Evolutionary conservation across 345 rosid species (phyloP), one percentile per base, ranked within the genome.

Genomic region (Ricinus communis): DNA sequence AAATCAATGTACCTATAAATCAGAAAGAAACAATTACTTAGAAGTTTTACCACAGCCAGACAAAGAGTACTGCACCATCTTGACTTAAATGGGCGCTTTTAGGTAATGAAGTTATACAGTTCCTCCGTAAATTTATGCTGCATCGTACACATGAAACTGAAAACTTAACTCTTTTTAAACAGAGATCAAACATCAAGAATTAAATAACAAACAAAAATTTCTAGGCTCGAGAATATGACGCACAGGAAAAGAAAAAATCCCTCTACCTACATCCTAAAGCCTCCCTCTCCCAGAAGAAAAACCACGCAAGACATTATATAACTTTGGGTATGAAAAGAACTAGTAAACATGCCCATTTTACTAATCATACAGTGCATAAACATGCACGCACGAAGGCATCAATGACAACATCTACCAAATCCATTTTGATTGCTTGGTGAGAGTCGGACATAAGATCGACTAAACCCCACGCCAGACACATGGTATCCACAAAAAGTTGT

Each of bases 61-160:
- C 28, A 21, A 41, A 13, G 30, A 19, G 19, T n/a, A n/a, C n/a
- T n/a, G n/a, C n/a, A n/a, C n/a, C n/a, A 40, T 41, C 30, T 22
- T 61, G 28, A 31, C 24, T 33, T 60, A 7, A 10, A 9, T 7
- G 46, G 28, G 46, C 25, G 65, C 19, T 43, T 4, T 33, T 22
- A 6, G 24, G 2, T 14, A 6, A 28, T 49, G 19, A 47, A 27
- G 56, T 49, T 28, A 24, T 13, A 65, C 41, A 46, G 68, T 47
- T 62, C 56, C 47, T 62, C 67, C 43, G 31, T 22, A 46, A 36
- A 38, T 55, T 49, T 49, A 33, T 10, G 66, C 67, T 71, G 74
- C 57, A 60, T 16, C 13, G n/a, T 50, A 71, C 14, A 60, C 28
- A 49, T 16, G n/a, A 24, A 69, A 70, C 12, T 22, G 4, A 18